phyloP scores from a whole-genome alignment of 2,329 filamentous ascomycete species.

The Aureobasidium sp. region DNA sequence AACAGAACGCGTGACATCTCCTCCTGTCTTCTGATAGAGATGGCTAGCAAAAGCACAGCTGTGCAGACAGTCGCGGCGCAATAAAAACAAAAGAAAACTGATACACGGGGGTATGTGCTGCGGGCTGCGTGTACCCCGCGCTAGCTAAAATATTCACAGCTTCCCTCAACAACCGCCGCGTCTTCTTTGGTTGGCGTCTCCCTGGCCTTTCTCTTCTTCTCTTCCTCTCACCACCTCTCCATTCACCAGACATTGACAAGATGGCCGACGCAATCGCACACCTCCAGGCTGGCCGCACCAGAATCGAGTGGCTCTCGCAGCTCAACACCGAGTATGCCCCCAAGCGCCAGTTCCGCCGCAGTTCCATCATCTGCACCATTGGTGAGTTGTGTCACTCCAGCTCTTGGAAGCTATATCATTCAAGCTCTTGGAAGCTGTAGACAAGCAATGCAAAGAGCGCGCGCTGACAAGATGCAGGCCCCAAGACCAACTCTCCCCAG shows the following conservation, averaged over 20 bases:
- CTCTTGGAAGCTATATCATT: too few relatives aligned
- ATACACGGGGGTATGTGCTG: conserved; percentile 8
- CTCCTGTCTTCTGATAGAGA: background rate
- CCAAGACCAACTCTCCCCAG: conserved; percentile 97
- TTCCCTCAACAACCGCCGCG: conserved; percentile 2
- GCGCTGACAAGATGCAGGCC: conserved; percentile 41
- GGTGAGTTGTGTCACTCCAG: conserved; percentile 42
- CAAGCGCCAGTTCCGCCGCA: conserved; percentile 83
- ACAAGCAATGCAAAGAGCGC: background rate
- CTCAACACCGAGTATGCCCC: conserved; percentile 87
- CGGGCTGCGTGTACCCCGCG: background rate
- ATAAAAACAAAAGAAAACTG: conserved; percentile 3
- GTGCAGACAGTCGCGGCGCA: background rate
- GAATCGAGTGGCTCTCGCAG: conserved; percentile 61
- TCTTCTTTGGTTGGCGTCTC: background rate
- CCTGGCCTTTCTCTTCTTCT: background rate
- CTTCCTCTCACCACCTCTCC: conserved; percentile 7
- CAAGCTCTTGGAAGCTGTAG: too few relatives aligned
- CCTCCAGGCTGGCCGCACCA: conserved; percentile 62
- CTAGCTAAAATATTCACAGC: conserved; percentile 3
- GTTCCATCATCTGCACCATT: conserved; percentile 98
- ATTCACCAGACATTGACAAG: conserved; percentile 2
- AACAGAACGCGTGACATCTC: too few relatives aligned
- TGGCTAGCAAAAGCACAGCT: background rate
- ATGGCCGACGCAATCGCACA: conserved; percentile 76